Base-by-base conservation (phyloP, 176 grass and related monocot species). In the Phoenix dactylifera region DNA sequence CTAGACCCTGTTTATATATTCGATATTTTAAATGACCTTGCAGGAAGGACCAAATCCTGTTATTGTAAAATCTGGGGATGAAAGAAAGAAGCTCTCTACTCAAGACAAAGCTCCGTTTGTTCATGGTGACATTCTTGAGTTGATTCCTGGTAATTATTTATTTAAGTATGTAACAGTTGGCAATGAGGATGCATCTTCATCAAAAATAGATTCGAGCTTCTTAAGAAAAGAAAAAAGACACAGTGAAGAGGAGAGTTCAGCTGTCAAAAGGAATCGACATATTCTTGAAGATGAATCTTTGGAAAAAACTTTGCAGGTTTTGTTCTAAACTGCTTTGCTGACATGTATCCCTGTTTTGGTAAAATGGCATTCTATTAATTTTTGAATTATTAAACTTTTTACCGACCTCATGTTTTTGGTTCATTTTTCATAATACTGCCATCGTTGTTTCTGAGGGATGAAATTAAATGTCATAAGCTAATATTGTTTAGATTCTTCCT, bases 21-120 rank as follows among this genome's bases (percentile, higher is more conserved):
- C 70, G 35, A 10, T 44, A 44, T 12, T 44, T 44, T 44, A 44
- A 44, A 44, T 44, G 35, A 44, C 15, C 18, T 53, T 87, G 39
- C 74, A 92, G 93, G 87, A 97, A 85, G 93, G 87, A 22, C 73
- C 70, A 73, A 88, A 97, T 80, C 93, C 87, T 50, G 73, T 97
- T 52, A 52, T 91, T 48, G 57, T 91, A 25, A 76, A 39, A 62
- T 83, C 78, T 3, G 72, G 65, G 22, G 93, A 81, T 24, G 73
- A 81, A 56, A 83, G 76, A 62, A 83, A 57, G 76, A 91, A 78
- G 77, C 60, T 98, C 66, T 85, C 61, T 79, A 64, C 81, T 16
- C 74, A 76, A 30, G 81, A 81, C 58, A 97, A 56, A 76, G 73
- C 66, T 35, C 80, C 73, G 50, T 77, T 92, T 75, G 22, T 16